A percentile compares a stretch with the other conserved stretches of the same genome.
These are phyloP conservation scores for Coemansia sp. DNA, from an alignment of 192 early-diverging fungal species.

Conservation along the genomic window DNA sequence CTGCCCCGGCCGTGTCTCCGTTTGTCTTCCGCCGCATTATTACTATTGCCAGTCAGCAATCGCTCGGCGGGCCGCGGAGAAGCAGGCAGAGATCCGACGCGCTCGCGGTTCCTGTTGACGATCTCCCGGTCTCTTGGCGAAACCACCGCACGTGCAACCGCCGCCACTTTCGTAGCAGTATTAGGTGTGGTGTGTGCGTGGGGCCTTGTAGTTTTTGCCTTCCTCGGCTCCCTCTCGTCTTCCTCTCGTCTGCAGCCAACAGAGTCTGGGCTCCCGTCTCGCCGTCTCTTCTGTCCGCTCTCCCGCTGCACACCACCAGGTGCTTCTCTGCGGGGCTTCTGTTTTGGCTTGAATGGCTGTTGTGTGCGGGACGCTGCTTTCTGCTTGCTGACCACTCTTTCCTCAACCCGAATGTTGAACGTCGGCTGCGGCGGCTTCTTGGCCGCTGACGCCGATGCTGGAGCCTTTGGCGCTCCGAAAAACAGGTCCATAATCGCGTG, in stretches of 20 bases:
- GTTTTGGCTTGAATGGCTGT: too few species aligned
- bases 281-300: constrained; percentile 9
- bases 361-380: not conserved
- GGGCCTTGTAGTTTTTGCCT: not conserved
- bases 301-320: not conserved
- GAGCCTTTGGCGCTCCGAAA: constrained; percentile 35
- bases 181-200: not conserved
- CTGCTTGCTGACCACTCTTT: constrained; percentile 9
- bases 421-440: constrained; percentile 33
- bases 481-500: constrained; percentile 42
- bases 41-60: not conserved
- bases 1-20: not conserved
- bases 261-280: not conserved
- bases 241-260: not conserved
- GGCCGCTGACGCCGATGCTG: not conserved
- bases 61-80: constrained; percentile 31
- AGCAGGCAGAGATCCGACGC: constrained; percentile 41
- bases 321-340: too few species aligned
- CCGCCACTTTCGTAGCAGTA: not conserved
- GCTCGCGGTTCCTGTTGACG: constrained; percentile 47
- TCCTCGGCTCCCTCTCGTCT: not conserved
- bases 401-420: constrained; percentile 42
- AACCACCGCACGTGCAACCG: constrained; percentile 8
- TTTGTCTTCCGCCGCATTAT: not conserved
- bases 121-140: constrained; percentile 26